Evolutionary conservation across 257 asterid species (phyloP), one percentile per base, ranked within the genome.

Genomic region (Cordia subcordata): DNA sequence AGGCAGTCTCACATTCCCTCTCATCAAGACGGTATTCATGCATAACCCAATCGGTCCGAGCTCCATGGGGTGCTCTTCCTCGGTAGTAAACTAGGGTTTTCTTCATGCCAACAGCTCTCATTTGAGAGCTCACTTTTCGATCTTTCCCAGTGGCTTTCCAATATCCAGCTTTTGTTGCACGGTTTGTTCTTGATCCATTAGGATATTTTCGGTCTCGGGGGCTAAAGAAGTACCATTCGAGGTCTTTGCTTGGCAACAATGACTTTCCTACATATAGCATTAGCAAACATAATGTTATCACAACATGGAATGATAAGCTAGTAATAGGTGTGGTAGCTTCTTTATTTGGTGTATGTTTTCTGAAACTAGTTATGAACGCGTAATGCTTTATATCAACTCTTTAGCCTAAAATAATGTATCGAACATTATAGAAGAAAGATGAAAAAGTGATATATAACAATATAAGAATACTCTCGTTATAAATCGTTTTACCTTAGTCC

Each of bases 91-190:
- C 94, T 78, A 85, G 75, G 20, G 94, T 85, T 50, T 85, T 85
- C 94, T 85, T 85, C 90, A 80, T 82, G 8, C 94, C 94, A 0
- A 85, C 81, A 8, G 79, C 66, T 65, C 82, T 76, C 67, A 71
- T 74, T 23, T 77, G 83, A 0, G 91, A 85, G 17, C 68, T 77
- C 27, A 85, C 91, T 0, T 71, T 10, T 62, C 94, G 74, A 35
- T 85, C 94, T 44, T 85, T 85, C 5, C 91, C 94, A 0, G 94
- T 85, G 4, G 94, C 94, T 76, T 85, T 85, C 94, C 94, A 85
- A 64, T 85, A 85, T 0, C 94, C 90, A 11, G 86, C 77, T 49
- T 79, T 73, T 8, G 94, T 85, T 15, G 94, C 94, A 47, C 91
- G 76, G 40, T 85, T 85, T 0, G 94, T 85, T 72, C 91, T 66